phyloP scores from a whole-genome alignment of 2,329 filamentous ascomycete species.

The Cryphonectria parasitica region DNA sequence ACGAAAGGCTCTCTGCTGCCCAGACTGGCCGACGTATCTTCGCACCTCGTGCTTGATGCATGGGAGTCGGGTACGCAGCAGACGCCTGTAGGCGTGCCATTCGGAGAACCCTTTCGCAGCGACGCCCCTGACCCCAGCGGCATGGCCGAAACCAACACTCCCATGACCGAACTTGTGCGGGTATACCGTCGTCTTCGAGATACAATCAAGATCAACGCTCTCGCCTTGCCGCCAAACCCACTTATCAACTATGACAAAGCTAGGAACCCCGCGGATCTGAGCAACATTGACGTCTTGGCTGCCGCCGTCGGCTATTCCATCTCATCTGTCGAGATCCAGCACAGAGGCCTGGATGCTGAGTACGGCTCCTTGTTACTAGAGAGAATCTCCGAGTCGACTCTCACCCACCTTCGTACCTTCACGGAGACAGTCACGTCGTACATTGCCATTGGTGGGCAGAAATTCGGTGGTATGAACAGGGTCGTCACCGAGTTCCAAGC shows the following conservation, averaged over 20 bases:
- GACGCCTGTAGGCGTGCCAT: conserved; percentile 39
- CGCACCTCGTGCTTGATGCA: conserved; percentile 42
- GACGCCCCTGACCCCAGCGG: conserved; percentile 7
- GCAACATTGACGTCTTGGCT: conserved; percentile 62
- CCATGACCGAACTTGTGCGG: conserved; percentile 58
- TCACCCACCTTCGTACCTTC: conserved; percentile 86
- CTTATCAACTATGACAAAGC: conserved; percentile 34
- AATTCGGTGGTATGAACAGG: conserved; percentile 60
- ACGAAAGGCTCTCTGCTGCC: conserved; percentile 43
- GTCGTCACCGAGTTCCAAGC: conserved; percentile 69
- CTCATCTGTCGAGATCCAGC: conserved; percentile 85
- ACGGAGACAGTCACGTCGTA: conserved; percentile 89
- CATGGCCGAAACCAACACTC: conserved; percentile 40
- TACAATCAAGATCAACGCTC: conserved; percentile 59
- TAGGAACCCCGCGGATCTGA: conserved; percentile 50
- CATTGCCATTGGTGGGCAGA: conserved; percentile 73
- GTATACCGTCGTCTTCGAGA: conserved; percentile 65
- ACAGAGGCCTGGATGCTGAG: conserved; percentile 79
- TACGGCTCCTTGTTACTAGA: conserved; percentile 77
- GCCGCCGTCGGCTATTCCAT: conserved; percentile 81
- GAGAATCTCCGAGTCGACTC: conserved; percentile 78
- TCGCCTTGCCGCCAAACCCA: conserved; percentile 45
- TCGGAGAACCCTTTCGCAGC: conserved; percentile 11
- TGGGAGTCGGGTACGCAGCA: conserved; percentile 47
- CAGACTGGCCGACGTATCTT: conserved; percentile 45